Conservation (phyloP, 2,329 filamentous ascomycete genomes). For the Dactylonectria macrodidyma region DNA sequence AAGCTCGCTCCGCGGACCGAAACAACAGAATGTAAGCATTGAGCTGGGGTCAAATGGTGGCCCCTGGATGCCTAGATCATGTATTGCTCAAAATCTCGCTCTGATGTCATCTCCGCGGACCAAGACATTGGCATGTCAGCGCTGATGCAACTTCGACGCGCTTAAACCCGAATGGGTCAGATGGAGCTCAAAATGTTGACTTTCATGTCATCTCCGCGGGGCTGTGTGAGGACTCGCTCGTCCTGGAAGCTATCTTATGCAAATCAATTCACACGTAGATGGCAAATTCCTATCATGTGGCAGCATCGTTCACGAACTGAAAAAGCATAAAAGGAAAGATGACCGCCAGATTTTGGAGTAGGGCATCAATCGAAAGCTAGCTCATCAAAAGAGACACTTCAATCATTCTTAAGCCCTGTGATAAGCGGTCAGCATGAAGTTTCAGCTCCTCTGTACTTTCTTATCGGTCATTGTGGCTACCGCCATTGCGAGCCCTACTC, state of each 20-base stretch:
- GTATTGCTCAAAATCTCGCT: background rate
- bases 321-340: background rate
- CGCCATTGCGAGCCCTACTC: background rate
- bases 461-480: background rate
- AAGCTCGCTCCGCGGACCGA: slow-evolving; percentile 6
- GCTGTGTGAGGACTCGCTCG: background rate
- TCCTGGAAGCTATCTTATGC: background rate
- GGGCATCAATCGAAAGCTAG: background rate
- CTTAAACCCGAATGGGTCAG: background rate
- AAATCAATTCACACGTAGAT: background rate
- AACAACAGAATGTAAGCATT: background rate
- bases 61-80: background rate
- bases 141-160: background rate
- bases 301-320: background rate
- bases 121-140: background rate
- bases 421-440: background rate
- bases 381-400: background rate
- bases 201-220: background rate
- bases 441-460: slow-evolving; percentile 1
- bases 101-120: slow-evolving; percentile 9
- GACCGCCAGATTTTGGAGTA: background rate
- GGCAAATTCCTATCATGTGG: background rate
- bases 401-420: background rate
- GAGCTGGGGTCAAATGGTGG: background rate
- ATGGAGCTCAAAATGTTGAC: background rate